Evolutionary conservation across 306 rosid genomes (phyloP).

Genomic region (Trichosanthes cucumerina): DNA sequence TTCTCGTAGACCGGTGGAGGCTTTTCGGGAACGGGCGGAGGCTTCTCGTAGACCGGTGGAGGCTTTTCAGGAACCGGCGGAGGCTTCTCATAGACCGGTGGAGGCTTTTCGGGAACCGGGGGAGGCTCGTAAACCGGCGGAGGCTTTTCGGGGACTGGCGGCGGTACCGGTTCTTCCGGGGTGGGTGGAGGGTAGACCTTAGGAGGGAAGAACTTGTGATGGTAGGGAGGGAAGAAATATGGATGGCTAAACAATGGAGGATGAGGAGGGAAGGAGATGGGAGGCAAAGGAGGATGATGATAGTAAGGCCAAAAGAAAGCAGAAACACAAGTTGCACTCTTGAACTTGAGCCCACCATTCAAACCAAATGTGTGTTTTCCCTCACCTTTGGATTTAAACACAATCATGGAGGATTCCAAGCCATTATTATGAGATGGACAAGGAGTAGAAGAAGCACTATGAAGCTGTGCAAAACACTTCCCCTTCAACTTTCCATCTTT

Average conservation of each 20-base stretch:
- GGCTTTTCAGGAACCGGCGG: background rate
- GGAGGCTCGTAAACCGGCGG: constrained; percentile 20
- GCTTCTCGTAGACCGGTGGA: constrained; percentile 1
- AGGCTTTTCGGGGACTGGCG: constrained; percentile 9
- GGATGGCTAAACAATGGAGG: constrained; percentile 5
- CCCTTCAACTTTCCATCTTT: constrained; percentile 44
- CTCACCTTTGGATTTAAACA: constrained; percentile 28
- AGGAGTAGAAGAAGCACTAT: constrained; percentile 50
- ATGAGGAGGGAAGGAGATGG: constrained; percentile 13
- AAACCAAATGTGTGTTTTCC: constrained; percentile 44
- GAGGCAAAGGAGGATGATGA: constrained; percentile 36
- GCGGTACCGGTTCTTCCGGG: constrained; percentile 7
- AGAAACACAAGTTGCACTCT: constrained; percentile 57
- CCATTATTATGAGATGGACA: constrained; percentile 54
- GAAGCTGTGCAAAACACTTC: constrained; percentile 80
- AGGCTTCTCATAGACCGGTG: background rate
- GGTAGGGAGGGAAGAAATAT: constrained; percentile 17
- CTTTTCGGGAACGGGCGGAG: background rate
- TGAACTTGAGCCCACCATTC: constrained; percentile 47
- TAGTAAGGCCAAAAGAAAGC: constrained; percentile 43
- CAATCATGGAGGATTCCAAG: constrained; percentile 36
- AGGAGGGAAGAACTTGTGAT: constrained; percentile 35
- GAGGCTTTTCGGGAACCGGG: constrained; percentile 8
- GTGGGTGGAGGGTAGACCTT: background rate
- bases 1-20: background rate